Evolutionary conservation across 108 stramenopile species (phyloP), one percentile per base, ranked within the genome.

Genomic region (Cyclotella baltica): DNA sequence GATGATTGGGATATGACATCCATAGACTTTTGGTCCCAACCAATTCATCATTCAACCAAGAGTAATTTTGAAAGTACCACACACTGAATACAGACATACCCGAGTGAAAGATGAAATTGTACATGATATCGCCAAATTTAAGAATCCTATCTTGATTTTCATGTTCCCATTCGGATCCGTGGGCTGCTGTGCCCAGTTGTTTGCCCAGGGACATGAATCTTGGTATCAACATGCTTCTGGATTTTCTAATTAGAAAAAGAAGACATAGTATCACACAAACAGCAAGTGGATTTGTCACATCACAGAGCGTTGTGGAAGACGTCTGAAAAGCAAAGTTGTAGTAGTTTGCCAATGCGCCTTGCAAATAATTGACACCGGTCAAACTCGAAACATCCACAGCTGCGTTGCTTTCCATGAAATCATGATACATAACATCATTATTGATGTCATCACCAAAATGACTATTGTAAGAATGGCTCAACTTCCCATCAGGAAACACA

Each of bases 111-210:
- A 85, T 35, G 13, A 95, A 52, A 9, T 92, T 90, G 83, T 90
- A 93, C 55, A 93, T 89, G 72, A 93, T 93, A 76, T 95, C 94
- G 6, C 94, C 94, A 83, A 95, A 95, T 62, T 96, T 96, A 47
- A 63, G 20, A 38, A 96, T 92, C 1, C 91, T 80, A 33, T 80
- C 76, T 55, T 78, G 78, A 84, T 93, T 93, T 20, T 75, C 55
- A 8, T 52, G 30, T 20, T 88, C 78, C 94, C 94, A 96, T 4
- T 78, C 64, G 16, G 48, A 52, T 20, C 94, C 94, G 69, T 93
- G 92, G 13, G 92, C 85, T 4, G 70, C 69, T n/a, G 80, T 75
- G 20, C 83, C 92, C 11, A 86, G 75, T 19, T 35, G 62, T 20
- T 86, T 81, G 4, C 91, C 94, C 34, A 90, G 40, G 13, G 62